Percentiles rank a stretch among this genome's conserved stretches.
These are phyloP conservation scores for Carex kokanica DNA, from an alignment of 176 grass and related monocot genomes.

Conservation along the genomic window DNA sequence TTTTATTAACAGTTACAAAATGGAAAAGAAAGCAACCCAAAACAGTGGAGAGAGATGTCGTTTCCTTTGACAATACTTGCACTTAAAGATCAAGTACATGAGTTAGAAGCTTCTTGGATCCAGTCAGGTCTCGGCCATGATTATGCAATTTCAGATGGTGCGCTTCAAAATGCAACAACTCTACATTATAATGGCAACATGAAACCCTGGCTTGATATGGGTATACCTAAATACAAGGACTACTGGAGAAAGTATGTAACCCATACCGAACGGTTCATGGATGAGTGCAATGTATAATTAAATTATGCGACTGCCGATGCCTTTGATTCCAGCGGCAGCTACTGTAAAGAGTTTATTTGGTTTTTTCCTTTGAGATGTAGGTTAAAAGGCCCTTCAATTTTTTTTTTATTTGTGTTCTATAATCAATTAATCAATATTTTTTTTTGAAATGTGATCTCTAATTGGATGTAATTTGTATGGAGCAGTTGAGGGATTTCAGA, in stretches of 20 bases:
- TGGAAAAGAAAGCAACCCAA: slow-evolving; percentile 22
- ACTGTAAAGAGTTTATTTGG: slow-evolving; percentile 21
- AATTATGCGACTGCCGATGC: background rate
- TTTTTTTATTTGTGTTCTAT: slow-evolving; percentile 23
- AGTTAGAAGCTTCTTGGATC: slow-evolving; percentile 48
- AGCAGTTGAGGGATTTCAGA: background rate
- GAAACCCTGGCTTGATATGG: slow-evolving; percentile 96
- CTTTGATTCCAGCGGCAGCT: background rate
- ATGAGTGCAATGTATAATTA: slow-evolving; percentile 77
- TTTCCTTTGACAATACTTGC: slow-evolving; percentile 49
- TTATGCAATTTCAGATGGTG: slow-evolving; percentile 49
- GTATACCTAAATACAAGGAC: slow-evolving; percentile 63
- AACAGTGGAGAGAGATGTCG: slow-evolving; percentile 37
- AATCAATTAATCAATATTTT: slow-evolving; percentile 21
- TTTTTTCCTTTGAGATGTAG: slow-evolving; percentile 25
- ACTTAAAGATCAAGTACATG: slow-evolving; percentile 66
- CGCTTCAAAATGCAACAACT: slow-evolving; percentile 30
- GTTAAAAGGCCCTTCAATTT: slow-evolving; percentile 25
- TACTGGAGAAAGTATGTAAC: slow-evolving; percentile 75
- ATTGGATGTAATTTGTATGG: slow-evolving; percentile 9
- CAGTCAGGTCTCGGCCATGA: slow-evolving; percentile 77
- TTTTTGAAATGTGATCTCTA: background rate
- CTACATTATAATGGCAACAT: slow-evolving; percentile 94
- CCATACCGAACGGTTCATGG: slow-evolving; percentile 55
- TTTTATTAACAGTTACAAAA: slow-evolving; percentile 34